Percentiles rank a stretch among this genome's conserved stretches.
phyloP scores from a whole-genome alignment of 768 basidiomycete genomes.

The Hebeloma cylindrosporum region DNA sequence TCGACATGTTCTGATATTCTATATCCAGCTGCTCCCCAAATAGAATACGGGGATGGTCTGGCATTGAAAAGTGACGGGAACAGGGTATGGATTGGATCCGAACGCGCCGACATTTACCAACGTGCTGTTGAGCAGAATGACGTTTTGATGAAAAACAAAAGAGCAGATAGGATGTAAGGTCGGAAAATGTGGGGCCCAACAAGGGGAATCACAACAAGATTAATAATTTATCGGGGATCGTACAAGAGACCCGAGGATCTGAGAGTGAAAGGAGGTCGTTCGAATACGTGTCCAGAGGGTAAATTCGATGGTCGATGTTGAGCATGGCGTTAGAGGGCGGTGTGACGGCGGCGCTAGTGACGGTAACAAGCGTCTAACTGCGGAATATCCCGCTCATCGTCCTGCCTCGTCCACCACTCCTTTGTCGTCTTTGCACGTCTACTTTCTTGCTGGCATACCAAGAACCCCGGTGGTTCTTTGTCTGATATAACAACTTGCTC shows the following conservation, averaged over 20 bases:
- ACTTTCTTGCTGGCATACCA: slow-evolving; percentile 10
- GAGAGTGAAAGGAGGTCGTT: too few species aligned
- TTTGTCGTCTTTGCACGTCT: slow-evolving; percentile 17
- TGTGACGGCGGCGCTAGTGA: slow-evolving; percentile 20
- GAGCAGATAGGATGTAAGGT: too few species aligned
- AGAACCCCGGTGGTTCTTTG: slow-evolving; percentile 25
- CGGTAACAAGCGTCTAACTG: slow-evolving; percentile 21
- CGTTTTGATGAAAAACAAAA: slow-evolving; percentile 4
- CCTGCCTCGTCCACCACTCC: slow-evolving; percentile 11
- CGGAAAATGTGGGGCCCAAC: too few species aligned
- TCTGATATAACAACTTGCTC: slow-evolving; percentile 14
- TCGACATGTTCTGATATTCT: slow-evolving; percentile 8
- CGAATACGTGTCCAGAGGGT: slow-evolving; percentile 1
- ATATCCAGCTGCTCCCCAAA: background rate
- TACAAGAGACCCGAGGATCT: too few species aligned
- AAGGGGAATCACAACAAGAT: too few species aligned
- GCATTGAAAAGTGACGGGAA: slow-evolving; percentile 11
- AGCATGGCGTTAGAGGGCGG: slow-evolving; percentile 2
- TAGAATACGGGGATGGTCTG: slow-evolving; percentile 7
- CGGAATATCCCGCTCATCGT: slow-evolving; percentile 17
- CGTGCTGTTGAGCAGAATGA: slow-evolving; percentile 3
- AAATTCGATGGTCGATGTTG: background rate
- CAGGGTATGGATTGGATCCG: slow-evolving; percentile 13
- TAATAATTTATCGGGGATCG: too few species aligned
- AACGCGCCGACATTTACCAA: slow-evolving; percentile 1